Conservation (phyloP, 1,139 yeast genomes). For the Taphrina deformans region DNA sequence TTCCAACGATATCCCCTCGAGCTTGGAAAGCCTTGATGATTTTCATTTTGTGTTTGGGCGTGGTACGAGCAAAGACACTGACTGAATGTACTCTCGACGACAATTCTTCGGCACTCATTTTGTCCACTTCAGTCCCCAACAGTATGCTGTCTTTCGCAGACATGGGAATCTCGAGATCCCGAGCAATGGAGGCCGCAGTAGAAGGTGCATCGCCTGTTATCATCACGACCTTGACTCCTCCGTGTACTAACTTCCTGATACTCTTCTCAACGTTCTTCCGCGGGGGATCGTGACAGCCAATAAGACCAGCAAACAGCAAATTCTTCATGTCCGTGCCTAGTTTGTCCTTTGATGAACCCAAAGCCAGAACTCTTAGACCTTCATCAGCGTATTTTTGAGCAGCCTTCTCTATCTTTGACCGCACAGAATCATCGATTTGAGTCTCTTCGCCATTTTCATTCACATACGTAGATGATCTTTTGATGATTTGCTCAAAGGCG, state of each 20-base stretch:
- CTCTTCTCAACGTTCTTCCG: slow-evolving; percentile 77
- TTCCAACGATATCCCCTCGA: slow-evolving; percentile 94
- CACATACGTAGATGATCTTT: slow-evolving; percentile 60
- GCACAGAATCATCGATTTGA: slow-evolving; percentile 55
- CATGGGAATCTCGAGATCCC: slow-evolving; percentile 87
- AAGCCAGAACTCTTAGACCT: slow-evolving; percentile 84
- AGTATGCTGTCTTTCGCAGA: slow-evolving; percentile 63
- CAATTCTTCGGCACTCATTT: slow-evolving; percentile 66
- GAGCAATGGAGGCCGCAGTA: slow-evolving; percentile 89
- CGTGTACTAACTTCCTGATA: slow-evolving; percentile 70
- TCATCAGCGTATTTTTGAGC: slow-evolving; percentile 70
- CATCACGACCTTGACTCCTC: slow-evolving; percentile 96
- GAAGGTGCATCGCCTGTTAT: slow-evolving; percentile 94
- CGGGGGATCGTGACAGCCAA: slow-evolving; percentile 97
- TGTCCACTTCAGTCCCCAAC: slow-evolving; percentile 79
- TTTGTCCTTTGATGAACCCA: slow-evolving; percentile 48
- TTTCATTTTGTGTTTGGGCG: slow-evolving; percentile 91
- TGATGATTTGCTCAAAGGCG: slow-evolving; percentile 75
- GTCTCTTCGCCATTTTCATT: slow-evolving; percentile 58
- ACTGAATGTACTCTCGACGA: slow-evolving; percentile 75
- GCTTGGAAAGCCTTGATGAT: slow-evolving; percentile 89
- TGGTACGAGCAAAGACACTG: slow-evolving; percentile 90
- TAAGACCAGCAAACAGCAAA: slow-evolving; percentile 73
- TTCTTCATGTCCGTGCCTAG: slow-evolving; percentile 47
- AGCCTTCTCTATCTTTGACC: slow-evolving; percentile 53